Evolutionary conservation across 768 basidiomycete genomes (phyloP).

Genomic region (Kwoniella botswanensis): DNA sequence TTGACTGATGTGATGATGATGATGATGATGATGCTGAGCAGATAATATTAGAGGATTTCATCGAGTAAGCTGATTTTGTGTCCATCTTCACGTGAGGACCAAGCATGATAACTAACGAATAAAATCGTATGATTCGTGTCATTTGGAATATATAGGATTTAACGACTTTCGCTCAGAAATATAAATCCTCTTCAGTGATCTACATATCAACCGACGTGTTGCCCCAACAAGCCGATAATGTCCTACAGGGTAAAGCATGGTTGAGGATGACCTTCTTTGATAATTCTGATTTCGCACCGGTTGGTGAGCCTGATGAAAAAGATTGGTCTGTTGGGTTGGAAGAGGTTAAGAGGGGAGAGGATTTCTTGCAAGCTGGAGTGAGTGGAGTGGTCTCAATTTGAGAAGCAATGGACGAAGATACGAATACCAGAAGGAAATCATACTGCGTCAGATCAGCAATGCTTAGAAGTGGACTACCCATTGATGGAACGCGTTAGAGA

Average conservation of each 20-base stretch:
- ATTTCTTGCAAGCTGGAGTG: constrained; percentile 54
- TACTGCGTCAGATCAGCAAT: too few relatives aligned
- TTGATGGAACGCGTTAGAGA: neutral
- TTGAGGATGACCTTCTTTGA: constrained; percentile 51
- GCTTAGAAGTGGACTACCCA: neutral
- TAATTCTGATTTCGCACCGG: constrained; percentile 54
- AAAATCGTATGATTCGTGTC: neutral
- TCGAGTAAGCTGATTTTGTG: constrained; percentile 28
- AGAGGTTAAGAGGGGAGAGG: constrained; percentile 53
- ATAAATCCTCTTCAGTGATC: constrained; percentile 37
- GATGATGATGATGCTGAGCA: neutral
- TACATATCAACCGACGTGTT: constrained; percentile 54
- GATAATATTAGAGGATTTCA: constrained; percentile 46
- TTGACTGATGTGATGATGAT: neutral
- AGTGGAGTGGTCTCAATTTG: constrained; percentile 12
- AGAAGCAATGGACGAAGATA: too few relatives aligned
- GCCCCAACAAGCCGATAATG: constrained; percentile 25
- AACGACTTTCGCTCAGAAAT: constrained; percentile 11
- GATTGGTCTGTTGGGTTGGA: constrained; percentile 28
- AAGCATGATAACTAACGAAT: neutral
- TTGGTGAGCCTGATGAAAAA: constrained; percentile 33
- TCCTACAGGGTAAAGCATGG: constrained; percentile 50
- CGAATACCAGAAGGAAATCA: too few relatives aligned
- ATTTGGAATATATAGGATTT: constrained; percentile 13
- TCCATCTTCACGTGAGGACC: neutral